These are phyloP conservation scores for Chalciporus sp. DNA, from an alignment of 1,284 basidiomycete genomes.

Conservation along the genomic window DNA sequence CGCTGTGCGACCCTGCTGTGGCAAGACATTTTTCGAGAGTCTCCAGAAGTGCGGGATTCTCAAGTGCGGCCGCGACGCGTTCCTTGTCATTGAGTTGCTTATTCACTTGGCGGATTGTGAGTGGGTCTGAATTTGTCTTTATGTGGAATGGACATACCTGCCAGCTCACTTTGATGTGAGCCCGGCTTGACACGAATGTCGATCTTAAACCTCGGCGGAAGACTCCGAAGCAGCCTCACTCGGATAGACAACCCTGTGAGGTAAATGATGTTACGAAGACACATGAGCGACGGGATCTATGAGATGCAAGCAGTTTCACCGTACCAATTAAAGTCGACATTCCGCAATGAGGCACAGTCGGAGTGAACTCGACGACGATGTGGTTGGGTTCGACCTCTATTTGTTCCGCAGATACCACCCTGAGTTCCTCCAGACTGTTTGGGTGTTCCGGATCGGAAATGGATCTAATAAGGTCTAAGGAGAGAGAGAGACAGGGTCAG, in stretches of 20 bases:
- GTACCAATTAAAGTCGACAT: slow-evolving; percentile 97
- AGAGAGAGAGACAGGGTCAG: slow-evolving; percentile 1
- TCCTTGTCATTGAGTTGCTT: slow-evolving; percentile 99
- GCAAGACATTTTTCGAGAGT: slow-evolving; percentile 88
- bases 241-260: slow-evolving; percentile 84
- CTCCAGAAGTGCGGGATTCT: slow-evolving; percentile 86
- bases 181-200: slow-evolving; percentile 94
- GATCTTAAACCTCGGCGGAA: slow-evolving; percentile 93
- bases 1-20: slow-evolving; percentile 33
- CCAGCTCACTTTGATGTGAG: slow-evolving; percentile 93
- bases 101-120: slow-evolving; percentile 65
- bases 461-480: slow-evolving; percentile 83
- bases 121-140: background rate
- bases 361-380: slow-evolving; percentile 89
- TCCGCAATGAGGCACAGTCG: slow-evolving; percentile 97
- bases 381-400: slow-evolving; percentile 76
- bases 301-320: background rate
- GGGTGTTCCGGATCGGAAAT: slow-evolving; percentile 98
- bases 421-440: slow-evolving; percentile 94
- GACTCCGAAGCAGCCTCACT: slow-evolving; percentile 86
- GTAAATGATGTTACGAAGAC: slow-evolving; percentile 5
- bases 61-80: slow-evolving; percentile 94
- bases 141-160: slow-evolving; percentile 52
- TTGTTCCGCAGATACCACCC: slow-evolving; percentile 91
- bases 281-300: background rate